phyloP scores from a whole-genome alignment of 306 rosid species.

The Vigna angularis region DNA sequence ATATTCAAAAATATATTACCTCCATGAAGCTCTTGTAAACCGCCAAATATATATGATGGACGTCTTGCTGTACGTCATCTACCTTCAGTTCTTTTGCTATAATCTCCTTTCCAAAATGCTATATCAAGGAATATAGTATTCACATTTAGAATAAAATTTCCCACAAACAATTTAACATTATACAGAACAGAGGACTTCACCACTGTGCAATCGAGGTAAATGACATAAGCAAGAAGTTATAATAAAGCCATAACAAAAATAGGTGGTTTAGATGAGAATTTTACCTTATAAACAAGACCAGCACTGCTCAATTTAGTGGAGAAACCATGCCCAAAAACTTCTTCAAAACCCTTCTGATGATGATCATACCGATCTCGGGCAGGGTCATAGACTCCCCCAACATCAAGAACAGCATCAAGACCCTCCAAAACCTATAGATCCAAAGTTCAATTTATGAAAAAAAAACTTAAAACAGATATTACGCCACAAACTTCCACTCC shows the following conservation, averaged over 20 bases:
- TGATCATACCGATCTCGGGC: conserved; percentile 84
- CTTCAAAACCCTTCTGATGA: conserved; percentile 95
- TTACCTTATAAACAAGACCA: conserved; percentile 93
- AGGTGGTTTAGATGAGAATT: conserved; percentile 15
- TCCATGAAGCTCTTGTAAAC: conserved; percentile 97
- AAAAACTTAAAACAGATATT: conserved; percentile 10
- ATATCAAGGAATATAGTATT: conserved; percentile 2
- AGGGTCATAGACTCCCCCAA: conserved; percentile 93
- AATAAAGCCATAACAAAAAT: not conserved
- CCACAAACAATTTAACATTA: not conserved
- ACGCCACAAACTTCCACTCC: not conserved
- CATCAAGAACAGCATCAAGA: conserved; percentile 98
- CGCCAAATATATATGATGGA: conserved; percentile 77
- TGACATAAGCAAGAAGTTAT: not conserved
- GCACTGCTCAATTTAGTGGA: conserved; percentile 94
- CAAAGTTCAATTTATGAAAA: conserved; percentile 25
- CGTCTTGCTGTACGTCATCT: conserved; percentile 79
- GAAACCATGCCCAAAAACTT: conserved; percentile 90
- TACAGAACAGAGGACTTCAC: not conserved
- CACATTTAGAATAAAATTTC: conserved; percentile 14
- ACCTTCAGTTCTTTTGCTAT: conserved; percentile 92
- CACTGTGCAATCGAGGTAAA: not conserved
- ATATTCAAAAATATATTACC: conserved; percentile 54
- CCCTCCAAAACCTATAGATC: conserved; percentile 74
- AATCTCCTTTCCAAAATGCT: conserved; percentile 97